Evolutionary conservation across 2,329 filamentous ascomycete genomes (phyloP).

Genomic region (Xylariaceae sp.): DNA sequence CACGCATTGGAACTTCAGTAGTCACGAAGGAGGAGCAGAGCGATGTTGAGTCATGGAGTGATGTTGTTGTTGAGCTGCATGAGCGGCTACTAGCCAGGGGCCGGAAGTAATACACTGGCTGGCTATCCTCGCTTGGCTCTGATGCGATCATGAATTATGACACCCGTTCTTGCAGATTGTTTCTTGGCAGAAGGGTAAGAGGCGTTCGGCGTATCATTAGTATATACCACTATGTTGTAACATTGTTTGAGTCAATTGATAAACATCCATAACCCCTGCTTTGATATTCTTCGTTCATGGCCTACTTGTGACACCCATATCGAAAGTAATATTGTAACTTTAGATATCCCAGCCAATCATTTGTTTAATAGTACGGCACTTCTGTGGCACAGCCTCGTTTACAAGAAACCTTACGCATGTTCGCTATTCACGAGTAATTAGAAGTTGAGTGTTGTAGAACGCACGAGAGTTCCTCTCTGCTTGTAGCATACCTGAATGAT

Average conservation of each 20-base stretch:
- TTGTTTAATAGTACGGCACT: too few species aligned
- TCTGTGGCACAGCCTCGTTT: too few species aligned
- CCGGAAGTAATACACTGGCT: constrained; percentile 48
- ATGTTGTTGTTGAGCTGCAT: constrained; percentile 61
- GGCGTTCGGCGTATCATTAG: not conserved
- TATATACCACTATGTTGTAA: not conserved
- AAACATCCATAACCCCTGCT: not conserved
- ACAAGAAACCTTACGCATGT: too few species aligned
- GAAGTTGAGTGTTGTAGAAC: too few species aligned
- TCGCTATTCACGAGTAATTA: too few species aligned
- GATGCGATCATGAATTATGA: constrained; percentile 28
- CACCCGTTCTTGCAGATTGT: not conserved
- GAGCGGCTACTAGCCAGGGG: constrained; percentile 62
- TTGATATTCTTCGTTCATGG: not conserved
- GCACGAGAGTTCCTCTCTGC: too few species aligned
- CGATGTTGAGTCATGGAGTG: constrained; percentile 55
- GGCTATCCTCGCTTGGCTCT: not conserved
- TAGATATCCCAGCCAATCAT: too few species aligned
- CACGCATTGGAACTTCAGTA: constrained; percentile 54
- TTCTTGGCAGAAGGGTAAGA: not conserved
- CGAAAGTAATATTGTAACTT: too few species aligned
- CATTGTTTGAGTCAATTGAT: not conserved
- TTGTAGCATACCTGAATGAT: too few species aligned
- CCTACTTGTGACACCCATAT: not conserved
- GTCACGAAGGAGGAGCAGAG: constrained; percentile 43